Base-by-base conservation (phyloP, 805 yeast species). In the Candida pseudofarinosa region DNA sequence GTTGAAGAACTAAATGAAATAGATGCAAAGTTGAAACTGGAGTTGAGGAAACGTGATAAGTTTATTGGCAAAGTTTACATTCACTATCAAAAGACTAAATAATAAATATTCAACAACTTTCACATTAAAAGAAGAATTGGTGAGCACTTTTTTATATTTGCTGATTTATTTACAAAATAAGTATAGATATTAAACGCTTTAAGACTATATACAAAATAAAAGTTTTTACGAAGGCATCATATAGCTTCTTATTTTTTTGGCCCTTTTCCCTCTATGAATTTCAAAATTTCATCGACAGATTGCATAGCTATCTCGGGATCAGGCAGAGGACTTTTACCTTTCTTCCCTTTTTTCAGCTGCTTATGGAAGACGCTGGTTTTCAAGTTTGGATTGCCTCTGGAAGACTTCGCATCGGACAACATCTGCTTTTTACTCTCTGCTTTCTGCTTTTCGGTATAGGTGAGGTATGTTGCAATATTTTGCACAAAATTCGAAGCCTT, bases 211-310 rank as follows among this genome's bases (percentile, higher is more conserved):
- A 45, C 49, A 45, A 18, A 34, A 23, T 17, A 38, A 39, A n/a
- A 20, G 14, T 32, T 35, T 34, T 18, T 33, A 23, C 19, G 31
- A 30, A 19, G 39, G 12, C 31, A 18, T 41, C n/a, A 18, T 35
- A 31, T 31, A n/a, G n/a, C 16, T 17, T 16, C 23, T 15, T 39
- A 35, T 26, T 43, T 43, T 39, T 60, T 60, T 15, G 36, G 42
- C 32, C 40, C 41, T 14, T 59, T 46, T 40, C 91, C 91, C 59
- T 82, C 84, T 55, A 87, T 83, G 56, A 80, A 87, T 46, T 73
- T 71, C 63, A 87, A 67, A 45, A 87, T 73, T 46, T 85, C 95
- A 41, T 84, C 91, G 41, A 86, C 76, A 15, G 88, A 79, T 61
- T 81, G 76, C 41, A 70, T 65, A 5, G 85, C 82, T 47, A 85